Evolutionary conservation across 2,329 filamentous ascomycete genomes (phyloP).

Genomic region (Verticillium albo-atrum): DNA sequence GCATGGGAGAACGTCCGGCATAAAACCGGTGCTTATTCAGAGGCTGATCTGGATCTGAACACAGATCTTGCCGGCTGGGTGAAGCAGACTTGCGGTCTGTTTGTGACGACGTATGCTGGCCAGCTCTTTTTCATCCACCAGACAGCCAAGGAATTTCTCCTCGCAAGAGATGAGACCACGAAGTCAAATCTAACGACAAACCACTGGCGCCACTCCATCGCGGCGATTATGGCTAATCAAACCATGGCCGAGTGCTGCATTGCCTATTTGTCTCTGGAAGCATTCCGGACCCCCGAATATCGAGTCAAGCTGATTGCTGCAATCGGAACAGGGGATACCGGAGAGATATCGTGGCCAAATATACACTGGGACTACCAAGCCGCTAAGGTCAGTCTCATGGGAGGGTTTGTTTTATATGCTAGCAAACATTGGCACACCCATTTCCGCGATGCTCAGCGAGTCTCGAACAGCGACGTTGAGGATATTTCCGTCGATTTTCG

Average conservation of each 20-base stretch:
- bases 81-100: neutral
- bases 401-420: neutral
- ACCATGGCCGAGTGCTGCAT: neutral
- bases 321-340: too few relatives aligned
- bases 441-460: neutral
- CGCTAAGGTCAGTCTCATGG: too few relatives aligned
- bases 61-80: neutral
- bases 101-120: neutral
- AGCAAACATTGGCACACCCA: neutral
- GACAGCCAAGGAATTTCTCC: neutral
- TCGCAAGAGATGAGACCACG: neutral
- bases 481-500: neutral
- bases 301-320: neutral
- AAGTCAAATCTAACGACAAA: neutral
- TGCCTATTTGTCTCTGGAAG: neutral
- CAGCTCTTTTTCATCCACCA: neutral
- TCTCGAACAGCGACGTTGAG: neutral
- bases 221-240: neutral
- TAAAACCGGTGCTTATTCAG: neutral
- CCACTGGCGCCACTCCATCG: neutral
- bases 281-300: neutral
- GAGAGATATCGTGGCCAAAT: too few relatives aligned
- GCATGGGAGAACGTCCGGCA: neutral
- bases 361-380: too few relatives aligned
- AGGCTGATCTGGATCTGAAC: neutral